Evolutionary conservation across 208 protist genomes (phyloP), one percentile per base, ranked within the genome.

Genomic region (Phytomonas sp.): DNA sequence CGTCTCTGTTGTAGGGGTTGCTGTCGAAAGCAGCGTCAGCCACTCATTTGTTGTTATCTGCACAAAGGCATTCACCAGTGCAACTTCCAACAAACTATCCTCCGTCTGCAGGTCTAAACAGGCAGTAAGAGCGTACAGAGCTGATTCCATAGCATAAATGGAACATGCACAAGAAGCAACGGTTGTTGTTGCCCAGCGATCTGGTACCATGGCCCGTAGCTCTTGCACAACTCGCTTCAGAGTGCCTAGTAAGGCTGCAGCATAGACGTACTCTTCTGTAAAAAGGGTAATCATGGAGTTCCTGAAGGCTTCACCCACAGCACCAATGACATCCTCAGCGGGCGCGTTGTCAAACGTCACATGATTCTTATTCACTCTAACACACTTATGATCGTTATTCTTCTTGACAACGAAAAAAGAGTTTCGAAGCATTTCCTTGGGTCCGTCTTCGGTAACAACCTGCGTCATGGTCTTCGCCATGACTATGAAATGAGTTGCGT

Each of bases 61-160:
- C 72, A 93, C 79, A 70, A 93, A 93, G 0, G 85, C 84, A 34
- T 66, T 82, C 33, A 81, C 76, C 31, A 96, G 66, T 3, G 81
- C 79, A 17, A 84, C 84, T 69, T 96, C 87, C 23, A 96, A 70
- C 51, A 96, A 76, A 67, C 87, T 93, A 64, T 96, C 91, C 53
- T 91, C 83, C 9, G 81, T 87, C 9, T 83, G 84, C 8, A 80
- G 69, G 70, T 96, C 91, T 61, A 92, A 79, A 68, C 91, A 92
- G 37, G 91, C 91, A 20, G 83, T 88, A 32, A 96, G 72, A 6
- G 91, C 91, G 70, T 96, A 93, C 31, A 96, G 67, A 7, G 76
- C 73, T 4, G 87, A 89, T 76, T 96, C 87, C 85, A 96, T 92
- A 20, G 82, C 85, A 69, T 93, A 96, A 67, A 96, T 85, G 62